Conservation (phyloP, 148 eudicot species). For the Rheum nobile region DNA sequence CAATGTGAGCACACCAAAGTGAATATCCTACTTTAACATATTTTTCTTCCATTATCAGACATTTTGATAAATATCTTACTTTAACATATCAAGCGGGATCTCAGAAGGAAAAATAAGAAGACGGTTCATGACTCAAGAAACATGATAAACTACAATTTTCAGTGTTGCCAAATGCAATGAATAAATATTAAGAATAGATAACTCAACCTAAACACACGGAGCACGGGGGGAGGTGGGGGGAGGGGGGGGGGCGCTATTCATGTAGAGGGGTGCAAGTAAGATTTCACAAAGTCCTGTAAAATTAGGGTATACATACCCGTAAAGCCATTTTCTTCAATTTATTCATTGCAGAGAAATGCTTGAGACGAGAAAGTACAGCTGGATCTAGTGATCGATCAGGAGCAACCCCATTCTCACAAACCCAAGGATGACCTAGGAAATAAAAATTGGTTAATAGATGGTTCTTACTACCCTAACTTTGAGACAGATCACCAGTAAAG, state of each 20-base stretch:
- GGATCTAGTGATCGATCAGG: slow-evolving; percentile 88
- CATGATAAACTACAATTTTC: not conserved
- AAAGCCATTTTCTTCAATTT: slow-evolving; percentile 96
- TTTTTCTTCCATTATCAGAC: not conserved
- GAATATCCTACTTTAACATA: not conserved
- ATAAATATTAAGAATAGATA: not conserved
- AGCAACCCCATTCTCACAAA: slow-evolving; percentile 94
- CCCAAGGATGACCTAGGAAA: slow-evolving; percentile 87
- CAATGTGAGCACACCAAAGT: not conserved
- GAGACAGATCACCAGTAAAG: not conserved
- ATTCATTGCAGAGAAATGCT: slow-evolving; percentile 94
- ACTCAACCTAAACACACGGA: not conserved
- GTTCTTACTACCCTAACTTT: not conserved
- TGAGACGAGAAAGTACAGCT: slow-evolving; percentile 91
- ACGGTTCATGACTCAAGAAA: not conserved
- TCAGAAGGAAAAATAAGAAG: not conserved
- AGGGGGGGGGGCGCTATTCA: not conserved
- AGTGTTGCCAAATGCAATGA: not conserved
- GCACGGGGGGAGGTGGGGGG: no score
- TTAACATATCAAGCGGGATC: not conserved
- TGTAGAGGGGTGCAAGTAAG: not conserved
- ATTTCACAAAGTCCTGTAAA: not conserved
- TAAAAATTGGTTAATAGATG: not conserved
- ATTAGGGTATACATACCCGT: slow-evolving; percentile 41
- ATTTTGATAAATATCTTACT: not conserved